A percentile compares a stretch with the other conserved stretches of the same genome.
Conservation (phyloP, 495 filamentous ascomycete species). For the Lindgomyces ingoldianus region DNA sequence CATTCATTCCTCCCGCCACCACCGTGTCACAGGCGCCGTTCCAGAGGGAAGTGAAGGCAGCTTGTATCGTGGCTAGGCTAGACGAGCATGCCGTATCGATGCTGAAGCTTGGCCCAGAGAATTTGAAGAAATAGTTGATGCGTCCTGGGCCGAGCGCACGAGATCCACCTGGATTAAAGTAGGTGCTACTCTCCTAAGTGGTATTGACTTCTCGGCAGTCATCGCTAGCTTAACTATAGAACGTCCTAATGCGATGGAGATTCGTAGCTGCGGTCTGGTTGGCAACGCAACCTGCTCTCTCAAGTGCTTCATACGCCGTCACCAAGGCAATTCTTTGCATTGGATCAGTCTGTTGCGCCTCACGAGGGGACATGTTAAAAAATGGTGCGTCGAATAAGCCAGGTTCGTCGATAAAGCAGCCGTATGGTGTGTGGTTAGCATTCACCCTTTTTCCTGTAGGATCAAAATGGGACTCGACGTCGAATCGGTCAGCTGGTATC, state of each 20-base stretch:
- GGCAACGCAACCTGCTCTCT: conserved; percentile 44
- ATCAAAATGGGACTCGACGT: conserved; percentile 50
- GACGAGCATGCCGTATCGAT: conserved; percentile 45
- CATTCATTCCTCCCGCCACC: conserved; percentile 45
- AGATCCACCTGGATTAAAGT: conserved; percentile 47
- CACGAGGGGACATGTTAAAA: conserved; percentile 50
- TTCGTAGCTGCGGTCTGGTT: conserved; percentile 42
- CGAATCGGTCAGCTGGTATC: conserved; percentile 50
- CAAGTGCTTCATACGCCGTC: conserved; percentile 49
- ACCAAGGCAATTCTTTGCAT: conserved; percentile 44
- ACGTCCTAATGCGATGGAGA: conserved; percentile 44
- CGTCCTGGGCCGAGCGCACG: conserved; percentile 48
- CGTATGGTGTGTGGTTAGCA: conserved; percentile 40
- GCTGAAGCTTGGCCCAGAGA: conserved; percentile 33
- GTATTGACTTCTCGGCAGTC: conserved; percentile 46
- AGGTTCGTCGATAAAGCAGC: conserved; percentile 47
- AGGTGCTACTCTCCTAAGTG: conserved; percentile 47
- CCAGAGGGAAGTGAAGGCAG: conserved; percentile 43
- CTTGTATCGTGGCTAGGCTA: conserved; percentile 38
- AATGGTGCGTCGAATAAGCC: conserved; percentile 48
- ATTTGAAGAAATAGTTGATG: conserved; percentile 52
- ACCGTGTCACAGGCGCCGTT: conserved; percentile 44
- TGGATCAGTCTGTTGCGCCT: conserved; percentile 49
- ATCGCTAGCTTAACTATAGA: conserved; percentile 45
- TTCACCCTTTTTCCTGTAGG: conserved; percentile 48